These are phyloP conservation scores for Mycena filopes DNA, from an alignment of 768 basidiomycete species.

Conservation along the genomic window DNA sequence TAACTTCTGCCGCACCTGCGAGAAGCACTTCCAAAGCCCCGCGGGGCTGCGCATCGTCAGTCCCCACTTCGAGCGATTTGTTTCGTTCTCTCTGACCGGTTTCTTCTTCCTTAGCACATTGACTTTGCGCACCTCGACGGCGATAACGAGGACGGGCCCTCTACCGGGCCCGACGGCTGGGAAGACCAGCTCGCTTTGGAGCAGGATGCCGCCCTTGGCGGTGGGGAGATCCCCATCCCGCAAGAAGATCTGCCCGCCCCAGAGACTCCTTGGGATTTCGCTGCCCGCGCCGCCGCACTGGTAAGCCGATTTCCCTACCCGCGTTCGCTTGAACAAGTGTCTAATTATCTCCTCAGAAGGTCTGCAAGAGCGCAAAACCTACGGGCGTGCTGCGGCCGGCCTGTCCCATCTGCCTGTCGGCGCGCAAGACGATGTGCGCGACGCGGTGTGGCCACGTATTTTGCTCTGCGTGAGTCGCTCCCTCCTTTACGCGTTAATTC, in stretches of 20 bases:
- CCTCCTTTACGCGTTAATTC: background rate
- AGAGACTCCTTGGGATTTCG: background rate
- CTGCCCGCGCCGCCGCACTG: background rate
- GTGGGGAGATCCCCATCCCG: constrained; percentile 34
- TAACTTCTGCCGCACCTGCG: constrained; percentile 44
- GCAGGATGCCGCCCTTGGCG: constrained; percentile 37
- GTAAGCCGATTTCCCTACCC: background rate
- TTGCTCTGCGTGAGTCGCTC: constrained; percentile 42
- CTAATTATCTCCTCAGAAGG: background rate
- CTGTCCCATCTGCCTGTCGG: constrained; percentile 45
- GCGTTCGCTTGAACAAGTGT: background rate
- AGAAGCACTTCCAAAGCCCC: constrained; percentile 40
- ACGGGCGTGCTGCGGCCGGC: constrained; percentile 28
- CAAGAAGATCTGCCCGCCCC: constrained; percentile 6
- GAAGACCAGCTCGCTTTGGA: constrained; percentile 41
- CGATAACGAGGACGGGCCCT: constrained; percentile 36
- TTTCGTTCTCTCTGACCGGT: background rate
- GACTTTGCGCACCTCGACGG: constrained; percentile 43
- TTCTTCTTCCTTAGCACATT: constrained; percentile 33
- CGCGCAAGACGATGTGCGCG: constrained; percentile 35
- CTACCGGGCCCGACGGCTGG: constrained; percentile 40
- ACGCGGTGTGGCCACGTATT: constrained; percentile 47
- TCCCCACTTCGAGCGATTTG: background rate
- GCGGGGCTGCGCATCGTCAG: constrained; percentile 41
- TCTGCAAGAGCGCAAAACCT: constrained; percentile 10